Evolutionary conservation across 306 rosid genomes (phyloP).

Genomic region (Quercus robur): DNA sequence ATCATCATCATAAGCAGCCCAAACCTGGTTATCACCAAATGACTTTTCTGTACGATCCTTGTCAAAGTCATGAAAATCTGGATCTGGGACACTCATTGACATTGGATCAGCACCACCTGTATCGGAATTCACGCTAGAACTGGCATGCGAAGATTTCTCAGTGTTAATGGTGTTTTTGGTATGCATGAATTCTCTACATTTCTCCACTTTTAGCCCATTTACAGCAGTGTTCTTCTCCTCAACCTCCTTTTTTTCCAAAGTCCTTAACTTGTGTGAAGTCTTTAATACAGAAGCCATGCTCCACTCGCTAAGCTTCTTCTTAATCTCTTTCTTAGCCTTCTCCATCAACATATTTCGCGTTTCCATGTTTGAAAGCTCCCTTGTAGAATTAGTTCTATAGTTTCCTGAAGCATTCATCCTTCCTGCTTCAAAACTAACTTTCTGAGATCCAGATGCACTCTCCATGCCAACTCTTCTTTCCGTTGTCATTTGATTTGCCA

Average conservation of each 20-base stretch:
- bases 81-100: slow-evolving; percentile 75
- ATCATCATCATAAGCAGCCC: slow-evolving; percentile 87
- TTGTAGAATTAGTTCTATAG: slow-evolving; percentile 21
- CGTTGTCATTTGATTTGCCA: slow-evolving; percentile 19
- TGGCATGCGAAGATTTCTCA: slow-evolving; percentile 25
- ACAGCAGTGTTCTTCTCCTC: slow-evolving; percentile 7
- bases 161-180: slow-evolving; percentile 5
- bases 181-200: slow-evolving; percentile 16
- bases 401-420: slow-evolving; percentile 35
- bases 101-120: slow-evolving; percentile 24
- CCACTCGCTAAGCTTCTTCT: slow-evolving; percentile 53
- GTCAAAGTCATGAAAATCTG: slow-evolving; percentile 91
- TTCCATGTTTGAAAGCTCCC: slow-evolving; percentile 42
- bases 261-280: slow-evolving; percentile 23
- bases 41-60: slow-evolving; percentile 71
- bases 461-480: slow-evolving; percentile 28
- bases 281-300: slow-evolving; percentile 20
- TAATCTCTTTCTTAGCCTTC: slow-evolving; percentile 54
- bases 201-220: slow-evolving; percentile 30
- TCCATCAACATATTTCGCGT: slow-evolving; percentile 41
- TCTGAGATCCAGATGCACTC: slow-evolving; percentile 34
- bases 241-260: slow-evolving; percentile 16
- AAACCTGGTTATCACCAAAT: slow-evolving; percentile 69
- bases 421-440: slow-evolving; percentile 34
- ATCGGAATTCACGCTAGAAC: slow-evolving; percentile 21